These are phyloP conservation scores for Volvox carteri DNA, from an alignment of 163 green algal genomes.

Conservation along the genomic window DNA sequence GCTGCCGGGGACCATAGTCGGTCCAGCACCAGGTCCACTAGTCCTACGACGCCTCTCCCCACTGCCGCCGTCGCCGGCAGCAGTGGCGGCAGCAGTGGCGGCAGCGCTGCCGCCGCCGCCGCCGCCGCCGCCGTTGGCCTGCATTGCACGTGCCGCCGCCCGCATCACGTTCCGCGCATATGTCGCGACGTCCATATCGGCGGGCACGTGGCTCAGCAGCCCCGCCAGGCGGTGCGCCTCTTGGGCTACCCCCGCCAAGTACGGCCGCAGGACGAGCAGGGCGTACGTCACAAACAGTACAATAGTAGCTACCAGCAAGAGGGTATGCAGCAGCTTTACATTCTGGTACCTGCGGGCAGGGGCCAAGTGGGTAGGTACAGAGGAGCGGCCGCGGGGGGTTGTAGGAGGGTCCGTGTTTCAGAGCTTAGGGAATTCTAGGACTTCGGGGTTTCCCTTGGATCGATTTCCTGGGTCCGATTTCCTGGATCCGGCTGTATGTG, in stretches of 20 bases:
- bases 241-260: background rate
- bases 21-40: background rate
- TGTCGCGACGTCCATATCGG: constrained; percentile 40
- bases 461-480: too few species aligned
- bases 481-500: constrained; percentile 21
- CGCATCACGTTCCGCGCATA: constrained; percentile 19
- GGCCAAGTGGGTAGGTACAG: too few species aligned
- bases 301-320: constrained; percentile 38
- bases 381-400: too few species aligned
- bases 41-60: too few species aligned
- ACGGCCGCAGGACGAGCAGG: constrained; percentile 24
- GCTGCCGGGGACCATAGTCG: background rate
- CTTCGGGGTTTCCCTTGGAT: too few species aligned
- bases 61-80: too few species aligned
- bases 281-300: constrained; percentile 22
- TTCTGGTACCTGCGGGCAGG: constrained; percentile 4
- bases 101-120: too few species aligned
- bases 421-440: too few species aligned
- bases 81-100: too few species aligned
- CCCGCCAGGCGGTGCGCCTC: constrained; percentile 2
- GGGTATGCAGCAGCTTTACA: constrained; percentile 26
- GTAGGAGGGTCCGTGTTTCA: too few species aligned
- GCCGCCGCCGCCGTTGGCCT: background rate
- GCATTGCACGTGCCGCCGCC: background rate
- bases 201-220: constrained; percentile 27